phyloP scores from a whole-genome alignment of 2,329 filamentous ascomycete species.

The Tolypocladium sp. region DNA sequence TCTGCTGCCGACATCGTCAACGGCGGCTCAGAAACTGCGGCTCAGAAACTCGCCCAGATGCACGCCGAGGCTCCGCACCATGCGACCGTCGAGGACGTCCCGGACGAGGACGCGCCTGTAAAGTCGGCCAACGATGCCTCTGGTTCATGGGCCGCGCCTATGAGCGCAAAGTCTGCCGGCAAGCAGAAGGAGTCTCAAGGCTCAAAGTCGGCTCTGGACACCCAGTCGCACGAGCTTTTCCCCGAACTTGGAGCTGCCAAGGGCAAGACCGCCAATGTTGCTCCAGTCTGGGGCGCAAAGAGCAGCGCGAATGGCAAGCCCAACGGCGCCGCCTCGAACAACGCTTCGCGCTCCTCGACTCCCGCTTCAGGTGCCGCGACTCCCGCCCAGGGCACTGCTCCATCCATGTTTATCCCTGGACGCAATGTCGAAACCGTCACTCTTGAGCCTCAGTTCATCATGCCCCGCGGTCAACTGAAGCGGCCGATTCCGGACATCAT shows the following conservation, averaged over 20 bases:
- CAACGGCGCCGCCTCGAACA: conserved; percentile 48
- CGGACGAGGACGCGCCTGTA: conserved; percentile 67
- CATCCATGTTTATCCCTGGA: conserved; percentile 66
- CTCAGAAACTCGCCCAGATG: conserved; percentile 56
- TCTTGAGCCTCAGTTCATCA: conserved; percentile 66
- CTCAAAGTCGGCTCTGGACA: conserved; percentile 52
- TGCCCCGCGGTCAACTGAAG: conserved; percentile 69
- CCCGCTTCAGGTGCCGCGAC: conserved; percentile 50
- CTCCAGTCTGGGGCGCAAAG: conserved; percentile 72
- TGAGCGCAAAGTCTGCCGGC: conserved; percentile 55
- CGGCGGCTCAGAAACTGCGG: conserved; percentile 38
- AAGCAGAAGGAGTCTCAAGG: conserved; percentile 54
- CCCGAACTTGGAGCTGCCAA: conserved; percentile 72
- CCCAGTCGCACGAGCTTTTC: conserved; percentile 83
- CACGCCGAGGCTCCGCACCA: conserved; percentile 46
- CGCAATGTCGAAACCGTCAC: conserved; percentile 70
- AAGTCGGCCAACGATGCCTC: conserved; percentile 37
- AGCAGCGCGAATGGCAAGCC: conserved; percentile 40
- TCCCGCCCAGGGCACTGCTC: conserved; percentile 21
- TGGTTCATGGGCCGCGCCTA: conserved; percentile 36
- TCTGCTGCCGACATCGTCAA: conserved; percentile 23
- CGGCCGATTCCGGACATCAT: conserved; percentile 78
- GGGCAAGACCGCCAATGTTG: conserved; percentile 57
- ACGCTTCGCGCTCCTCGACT: conserved; percentile 51
- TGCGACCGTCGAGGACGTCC: conserved; percentile 69